Conservation (phyloP, 805 yeast species). For the Saturnispora quitensis region DNA sequence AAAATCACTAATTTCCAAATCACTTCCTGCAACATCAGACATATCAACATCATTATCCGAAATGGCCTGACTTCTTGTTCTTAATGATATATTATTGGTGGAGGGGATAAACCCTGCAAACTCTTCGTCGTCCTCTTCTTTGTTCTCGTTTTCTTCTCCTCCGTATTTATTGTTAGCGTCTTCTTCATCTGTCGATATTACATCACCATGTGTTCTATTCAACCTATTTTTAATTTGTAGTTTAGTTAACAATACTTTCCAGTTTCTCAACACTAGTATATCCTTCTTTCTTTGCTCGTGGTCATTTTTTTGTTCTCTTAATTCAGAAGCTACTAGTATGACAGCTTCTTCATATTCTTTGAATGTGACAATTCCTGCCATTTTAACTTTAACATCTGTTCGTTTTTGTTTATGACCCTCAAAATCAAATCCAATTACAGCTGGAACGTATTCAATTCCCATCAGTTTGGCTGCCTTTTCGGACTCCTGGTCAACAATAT, state of each 20-base stretch:
- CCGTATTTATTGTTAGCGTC: constrained; percentile 5
- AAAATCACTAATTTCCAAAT: constrained; percentile 14
- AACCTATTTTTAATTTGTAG: constrained; percentile 40
- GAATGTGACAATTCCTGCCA: constrained; percentile 72
- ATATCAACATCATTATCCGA: neutral
- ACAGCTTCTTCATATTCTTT: constrained; percentile 53
- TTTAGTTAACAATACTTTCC: constrained; percentile 46
- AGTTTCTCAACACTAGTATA: constrained; percentile 40
- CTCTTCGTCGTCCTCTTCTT: constrained; percentile 9
- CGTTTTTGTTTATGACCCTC: constrained; percentile 20
- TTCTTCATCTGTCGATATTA: constrained; percentile 23
- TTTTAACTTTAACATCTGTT: constrained; percentile 45
- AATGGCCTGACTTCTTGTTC: constrained; percentile 8
- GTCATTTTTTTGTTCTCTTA: constrained; percentile 41
- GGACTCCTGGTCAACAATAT: constrained; percentile 46
- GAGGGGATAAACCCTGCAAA: constrained; percentile 19
- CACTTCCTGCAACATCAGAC: constrained; percentile 13
- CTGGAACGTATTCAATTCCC: constrained; percentile 74
- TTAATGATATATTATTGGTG: constrained; percentile 6
- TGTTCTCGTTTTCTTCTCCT: constrained; percentile 3
- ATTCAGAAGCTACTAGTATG: constrained; percentile 36
- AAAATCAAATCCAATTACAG: constrained; percentile 82
- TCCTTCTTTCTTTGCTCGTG: constrained; percentile 36
- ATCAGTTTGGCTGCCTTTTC: constrained; percentile 64
- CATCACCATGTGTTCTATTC: constrained; percentile 39